Evolutionary conservation across 1,139 yeast species (phyloP), one percentile per base, ranked within the genome.

Genomic region (Lodderomyces oxycetoniae): DNA sequence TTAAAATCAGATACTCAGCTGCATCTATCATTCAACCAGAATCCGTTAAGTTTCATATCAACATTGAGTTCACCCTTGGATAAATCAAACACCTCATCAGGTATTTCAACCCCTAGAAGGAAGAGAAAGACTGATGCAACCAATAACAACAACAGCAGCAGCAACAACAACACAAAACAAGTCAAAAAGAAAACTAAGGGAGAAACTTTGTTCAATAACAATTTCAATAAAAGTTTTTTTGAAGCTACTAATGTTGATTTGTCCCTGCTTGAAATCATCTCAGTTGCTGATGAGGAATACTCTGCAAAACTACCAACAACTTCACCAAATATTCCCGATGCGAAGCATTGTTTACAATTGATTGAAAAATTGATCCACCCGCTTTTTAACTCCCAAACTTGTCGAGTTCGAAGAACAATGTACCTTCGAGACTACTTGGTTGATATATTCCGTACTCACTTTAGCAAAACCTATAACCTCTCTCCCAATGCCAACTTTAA

Each of bases 401-500:
- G 45, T 31, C 38, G 31, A 17, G 36, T 43, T 17, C 36, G 40
- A 30, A 30, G 46, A 23, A 42, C 34, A 3, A 35, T 43, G 17
- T 41, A 34, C 23, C 21, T 35, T 12, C 29, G 46, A 5, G 41
- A 40, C 17, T 13, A 30, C 17, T 24, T 24, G n/a, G n/a, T 12
- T 12, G 26, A 24, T 10, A 12, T 10, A 6, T 24, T 24, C n/a
- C 14, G 11, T 14, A 24, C 11, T n/a, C 26, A 10, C 12, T 31
- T 43, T 19, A 38, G 33, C 14, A 19, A 17, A 17, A 17, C 21
- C 15, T 40, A 35, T 28, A 40, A 38, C 28, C 26, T 43, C 13
- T 19, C 41, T 3, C 24, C 30, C 5, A 43, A 43, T 25, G 17
- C 36, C n/a, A 43, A 43, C 29, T 43, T 43, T 26, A 40, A 40